phyloP scores from a whole-genome alignment of 176 grass and related monocot genomes.

The Poa annua region DNA sequence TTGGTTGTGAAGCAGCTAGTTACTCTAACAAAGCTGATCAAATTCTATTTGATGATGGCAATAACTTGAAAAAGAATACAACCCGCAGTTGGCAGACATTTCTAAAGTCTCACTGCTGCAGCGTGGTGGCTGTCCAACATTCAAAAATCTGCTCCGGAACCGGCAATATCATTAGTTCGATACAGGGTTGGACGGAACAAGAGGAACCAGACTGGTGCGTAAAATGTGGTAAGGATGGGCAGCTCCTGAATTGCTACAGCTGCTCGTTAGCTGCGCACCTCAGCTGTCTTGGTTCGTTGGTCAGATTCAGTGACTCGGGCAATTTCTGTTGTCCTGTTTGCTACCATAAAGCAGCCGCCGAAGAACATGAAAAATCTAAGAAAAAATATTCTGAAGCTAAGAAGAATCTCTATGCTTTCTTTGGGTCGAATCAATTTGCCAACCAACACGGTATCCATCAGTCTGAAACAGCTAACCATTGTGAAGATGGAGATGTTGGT shows the following conservation, averaged over 20 bases:
- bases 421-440: conserved; percentile 8
- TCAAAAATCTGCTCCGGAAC: no score
- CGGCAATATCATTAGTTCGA: no score
- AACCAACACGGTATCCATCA: conserved; percentile 4
- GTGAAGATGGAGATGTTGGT: conserved; percentile 4
- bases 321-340: conserved; percentile 59
- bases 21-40: no score
- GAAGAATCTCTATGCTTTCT: conserved; percentile 36
- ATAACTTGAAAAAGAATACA: neutral
- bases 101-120: neutral
- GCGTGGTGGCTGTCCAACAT: no score
- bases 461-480: neutral
- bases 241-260: conserved; percentile 48
- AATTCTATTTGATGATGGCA: conserved; percentile 31
- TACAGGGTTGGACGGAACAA: no score
- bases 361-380: conserved; percentile 39
- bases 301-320: conserved; percentile 20
- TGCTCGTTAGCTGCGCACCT: conserved; percentile 44
- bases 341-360: conserved; percentile 46
- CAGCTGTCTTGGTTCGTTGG: conserved; percentile 37
- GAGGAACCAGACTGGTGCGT: conserved; percentile 45
- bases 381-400: conserved; percentile 40
- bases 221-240: conserved; percentile 54
- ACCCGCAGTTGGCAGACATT: conserved; percentile 8
- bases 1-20: no score